These are phyloP conservation scores for Talaromyces wortmannii DNA, from an alignment of 495 filamentous ascomycete species.

Conservation along the genomic window DNA sequence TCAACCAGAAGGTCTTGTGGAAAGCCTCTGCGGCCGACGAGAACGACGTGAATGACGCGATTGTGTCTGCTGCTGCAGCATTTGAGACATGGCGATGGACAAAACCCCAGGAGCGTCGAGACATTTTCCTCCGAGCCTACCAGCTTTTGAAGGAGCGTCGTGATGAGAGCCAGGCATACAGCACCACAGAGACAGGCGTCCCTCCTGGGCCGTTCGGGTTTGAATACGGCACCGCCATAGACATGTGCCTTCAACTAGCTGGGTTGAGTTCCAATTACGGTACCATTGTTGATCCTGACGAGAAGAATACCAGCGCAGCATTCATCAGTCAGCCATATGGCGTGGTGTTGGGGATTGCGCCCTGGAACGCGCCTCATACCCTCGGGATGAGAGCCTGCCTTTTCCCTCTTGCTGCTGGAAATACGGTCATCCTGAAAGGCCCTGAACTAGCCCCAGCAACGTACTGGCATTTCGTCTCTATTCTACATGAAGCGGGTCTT, in stretches of 20 bases:
- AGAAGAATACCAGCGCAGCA: background rate
- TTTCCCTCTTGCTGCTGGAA: constrained; percentile 76
- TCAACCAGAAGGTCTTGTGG: constrained; percentile 59
- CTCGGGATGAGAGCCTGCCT: constrained; percentile 61
- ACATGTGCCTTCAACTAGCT: background rate
- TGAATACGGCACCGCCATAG: constrained; percentile 14
- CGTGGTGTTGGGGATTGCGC: constrained; percentile 73
- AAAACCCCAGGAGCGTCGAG: constrained; percentile 54
- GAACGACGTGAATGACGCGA: constrained; percentile 53
- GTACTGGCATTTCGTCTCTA: constrained; percentile 61
- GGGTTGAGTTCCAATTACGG: background rate
- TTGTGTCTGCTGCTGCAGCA: constrained; percentile 60
- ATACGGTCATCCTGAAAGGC: constrained; percentile 68
- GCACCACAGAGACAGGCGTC: constrained; percentile 68
- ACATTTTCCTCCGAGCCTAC: constrained; percentile 68
- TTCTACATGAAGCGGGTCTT: constrained; percentile 66
- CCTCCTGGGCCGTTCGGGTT: constrained; percentile 37
- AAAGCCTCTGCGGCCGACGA: constrained; percentile 52
- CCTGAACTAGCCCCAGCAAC: constrained; percentile 67
- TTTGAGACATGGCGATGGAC: constrained; percentile 66
- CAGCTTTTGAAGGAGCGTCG: constrained; percentile 56
- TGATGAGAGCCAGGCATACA: constrained; percentile 53
- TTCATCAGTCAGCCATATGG: constrained; percentile 74
- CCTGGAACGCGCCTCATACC: constrained; percentile 70
- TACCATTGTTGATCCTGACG: background rate